Evolutionary conservation across 169 alveolate species (phyloP), one percentile per base, ranked within the genome.

Genomic region (Plasmodium relictum): DNA sequence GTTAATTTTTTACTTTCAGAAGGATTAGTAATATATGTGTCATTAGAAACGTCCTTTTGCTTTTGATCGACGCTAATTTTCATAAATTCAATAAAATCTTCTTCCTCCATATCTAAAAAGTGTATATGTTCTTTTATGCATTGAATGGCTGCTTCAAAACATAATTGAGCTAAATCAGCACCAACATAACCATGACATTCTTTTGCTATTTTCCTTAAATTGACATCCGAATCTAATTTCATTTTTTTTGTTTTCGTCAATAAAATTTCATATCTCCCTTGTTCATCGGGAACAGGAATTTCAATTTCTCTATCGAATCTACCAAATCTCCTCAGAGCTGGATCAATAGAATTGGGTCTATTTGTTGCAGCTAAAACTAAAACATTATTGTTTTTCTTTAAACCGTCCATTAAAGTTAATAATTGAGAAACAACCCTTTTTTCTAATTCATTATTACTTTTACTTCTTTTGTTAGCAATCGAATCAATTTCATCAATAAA

Each of bases 171-270:
- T 9, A 97, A 89, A 74, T 97, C 99, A 7, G 99, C 99, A 2
- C 98, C 98, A 42, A 97, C 98, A 92, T 94, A 97, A 0, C 99
- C 99, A 48, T 98, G 99, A 42, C 98, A 95, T 80, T 95, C 97
- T 69, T 95, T 96, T 9, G 98, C 98, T 5, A 97, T 89, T 72
- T 95, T 96, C 63, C 92, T 69, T 45, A 95, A 92, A 68, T 96
- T 94, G 1, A 96, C 96, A 65, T 96, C 98, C 12, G 95, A 87
- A 24, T 88, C 88, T 24, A 97, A 73, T 41, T 94, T 92, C 98
- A 97, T 97, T 37, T 94, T 92, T 69, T 94, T 88, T 0, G 99
- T 96, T 56, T 96, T 94, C 18, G 96, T 95, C 59, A 92, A 89
- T 63, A 97, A 78, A 68, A 97, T 97, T 76, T 97, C 98, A 69